A percentile compares a stretch with the other conserved stretches of the same genome.
Evolutionary conservation across 1,139 yeast genomes (phyloP).

Genomic region (Sugiyamaella paludigena): DNA sequence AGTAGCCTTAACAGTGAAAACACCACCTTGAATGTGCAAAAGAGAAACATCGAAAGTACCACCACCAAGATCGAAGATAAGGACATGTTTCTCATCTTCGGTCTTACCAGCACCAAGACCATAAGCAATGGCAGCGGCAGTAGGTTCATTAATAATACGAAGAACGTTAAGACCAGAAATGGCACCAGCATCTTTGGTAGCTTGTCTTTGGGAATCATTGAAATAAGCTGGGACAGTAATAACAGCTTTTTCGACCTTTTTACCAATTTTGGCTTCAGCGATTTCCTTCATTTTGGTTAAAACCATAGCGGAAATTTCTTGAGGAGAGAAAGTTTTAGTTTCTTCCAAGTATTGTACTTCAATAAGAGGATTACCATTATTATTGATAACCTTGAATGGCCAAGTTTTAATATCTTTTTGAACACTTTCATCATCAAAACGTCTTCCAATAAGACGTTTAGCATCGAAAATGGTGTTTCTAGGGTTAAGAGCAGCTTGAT

Average conservation of each 20-base stretch:
- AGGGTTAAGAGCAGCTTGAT: conserved; percentile 98
- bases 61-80: conserved; percentile 96
- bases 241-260: conserved; percentile 92
- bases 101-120: conserved; percentile 95
- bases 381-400: conserved; percentile 93
- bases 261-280: conserved; percentile 94
- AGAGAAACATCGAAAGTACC: conserved; percentile 98
- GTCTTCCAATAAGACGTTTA: conserved; percentile 97
- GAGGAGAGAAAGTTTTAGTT: conserved; percentile 93
- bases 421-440: conserved; percentile 83
- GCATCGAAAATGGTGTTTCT: conserved; percentile 95
- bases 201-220: conserved; percentile 97
- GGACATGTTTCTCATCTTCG: conserved; percentile 76
- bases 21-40: conserved; percentile 90
- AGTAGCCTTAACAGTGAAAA: conserved; percentile 94
- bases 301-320: conserved; percentile 96
- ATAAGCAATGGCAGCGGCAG: conserved; percentile 98
- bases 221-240: conserved; percentile 96
- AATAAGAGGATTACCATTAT: conserved; percentile 82
- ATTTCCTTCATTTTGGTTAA: conserved; percentile 97
- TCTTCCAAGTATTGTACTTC: conserved; percentile 94
- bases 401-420: conserved; percentile 95
- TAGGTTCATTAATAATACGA: conserved; percentile 96
- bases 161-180: conserved; percentile 94
- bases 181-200: conserved; percentile 98